Evolutionary conservation across 73 alveolate species (phyloP).

Genomic region (Blepharisma stoltei): DNA sequence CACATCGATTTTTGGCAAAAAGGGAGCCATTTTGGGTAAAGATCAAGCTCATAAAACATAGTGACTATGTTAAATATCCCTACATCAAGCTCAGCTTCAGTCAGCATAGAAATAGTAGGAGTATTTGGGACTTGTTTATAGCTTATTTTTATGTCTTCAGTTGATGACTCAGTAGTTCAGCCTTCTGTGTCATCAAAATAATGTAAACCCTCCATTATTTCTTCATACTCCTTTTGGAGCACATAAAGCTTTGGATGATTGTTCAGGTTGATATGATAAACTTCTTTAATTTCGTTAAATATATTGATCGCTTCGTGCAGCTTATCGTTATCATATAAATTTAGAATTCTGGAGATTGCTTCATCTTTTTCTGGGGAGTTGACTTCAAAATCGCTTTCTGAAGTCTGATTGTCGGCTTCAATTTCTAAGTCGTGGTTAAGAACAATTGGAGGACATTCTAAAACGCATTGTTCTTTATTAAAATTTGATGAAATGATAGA

Average conservation of each 20-base stretch:
- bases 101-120: constrained; percentile 31
- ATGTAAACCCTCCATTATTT: constrained; percentile 20
- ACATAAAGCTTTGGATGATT: neutral
- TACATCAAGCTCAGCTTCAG: constrained; percentile 39
- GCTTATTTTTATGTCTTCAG: constrained; percentile 28
- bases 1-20: constrained; percentile 23
- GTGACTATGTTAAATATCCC: constrained; percentile 34
- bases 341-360: neutral
- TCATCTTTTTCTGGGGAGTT: too few species aligned
- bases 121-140: constrained; percentile 37
- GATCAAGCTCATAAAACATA: constrained; percentile 39
- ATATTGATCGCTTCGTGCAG: neutral
- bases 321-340: constrained; percentile 6
- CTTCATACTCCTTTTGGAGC: constrained; percentile 38
- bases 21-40: constrained; percentile 45
- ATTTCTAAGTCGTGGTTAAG: too few species aligned
- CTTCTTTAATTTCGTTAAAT: neutral
- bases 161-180: constrained; percentile 29
- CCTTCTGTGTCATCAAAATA: constrained; percentile 39
- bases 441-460: too few species aligned
- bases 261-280: neutral
- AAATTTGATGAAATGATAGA: too few species aligned
- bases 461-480: too few species aligned
- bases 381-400: too few species aligned
- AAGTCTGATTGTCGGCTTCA: too few species aligned